Evolutionary conservation across 768 basidiomycete genomes (phyloP).

Genomic region (Coprinopsis strossmayeri): DNA sequence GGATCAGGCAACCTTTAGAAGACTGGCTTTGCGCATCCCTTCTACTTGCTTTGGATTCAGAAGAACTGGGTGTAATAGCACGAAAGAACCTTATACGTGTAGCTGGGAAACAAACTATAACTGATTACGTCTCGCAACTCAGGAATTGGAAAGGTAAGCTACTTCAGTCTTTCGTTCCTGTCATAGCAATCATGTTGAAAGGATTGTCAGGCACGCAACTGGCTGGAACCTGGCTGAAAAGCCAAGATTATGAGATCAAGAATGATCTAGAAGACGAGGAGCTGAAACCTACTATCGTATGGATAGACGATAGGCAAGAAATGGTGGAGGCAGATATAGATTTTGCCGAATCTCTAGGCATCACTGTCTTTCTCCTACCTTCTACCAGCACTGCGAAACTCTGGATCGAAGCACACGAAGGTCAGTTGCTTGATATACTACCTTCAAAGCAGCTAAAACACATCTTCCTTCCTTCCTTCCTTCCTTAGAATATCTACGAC

Average conservation of each 20-base stretch:
- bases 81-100: conserved; percentile 15
- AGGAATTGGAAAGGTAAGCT: not conserved
- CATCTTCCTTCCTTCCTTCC: too few relatives aligned
- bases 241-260: not conserved
- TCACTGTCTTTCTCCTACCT: conserved; percentile 18
- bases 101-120: conserved; percentile 11
- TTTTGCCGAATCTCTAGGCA: conserved; percentile 13
- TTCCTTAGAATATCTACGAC: conserved; percentile 15
- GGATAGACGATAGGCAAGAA: conserved; percentile 21
- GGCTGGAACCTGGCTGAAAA: not conserved
- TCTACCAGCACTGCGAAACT: conserved; percentile 23
- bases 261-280: not conserved
- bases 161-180: not conserved
- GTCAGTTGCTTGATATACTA: conserved; percentile 10
- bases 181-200: not conserved
- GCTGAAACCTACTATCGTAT: conserved; percentile 19
- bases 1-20: conserved; percentile 13
- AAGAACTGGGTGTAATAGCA: conserved; percentile 18
- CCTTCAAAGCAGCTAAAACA: not conserved
- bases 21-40: conserved; percentile 8
- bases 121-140: not conserved
- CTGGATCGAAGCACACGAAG: conserved; percentile 22
- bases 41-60: conserved; percentile 14
- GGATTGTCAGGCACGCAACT: not conserved
- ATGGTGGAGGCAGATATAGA: conserved; percentile 13